phyloP scores from a whole-genome alignment of 305 asterid species.

The Ruellia speciosa region DNA sequence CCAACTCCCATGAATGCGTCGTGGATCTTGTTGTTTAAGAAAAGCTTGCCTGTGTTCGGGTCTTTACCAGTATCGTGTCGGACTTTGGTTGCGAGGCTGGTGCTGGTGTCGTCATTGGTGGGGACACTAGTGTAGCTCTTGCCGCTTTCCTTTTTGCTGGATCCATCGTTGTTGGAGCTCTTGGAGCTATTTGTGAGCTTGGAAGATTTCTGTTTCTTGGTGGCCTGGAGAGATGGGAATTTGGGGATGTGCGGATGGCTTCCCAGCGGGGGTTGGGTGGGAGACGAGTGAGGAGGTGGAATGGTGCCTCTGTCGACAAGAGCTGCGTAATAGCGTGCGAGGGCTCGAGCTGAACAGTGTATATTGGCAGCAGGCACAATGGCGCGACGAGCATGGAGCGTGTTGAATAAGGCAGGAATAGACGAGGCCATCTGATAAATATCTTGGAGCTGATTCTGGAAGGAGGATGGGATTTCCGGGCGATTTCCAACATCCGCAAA shows the following conservation, averaged over 20 bases:
- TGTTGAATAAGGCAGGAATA: slow-evolving; percentile 67
- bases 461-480: slow-evolving; percentile 58
- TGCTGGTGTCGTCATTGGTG: slow-evolving; percentile 21
- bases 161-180: slow-evolving; percentile 9
- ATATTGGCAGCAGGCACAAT: slow-evolving; percentile 82
- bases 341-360: slow-evolving; percentile 97
- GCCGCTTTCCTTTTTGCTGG: slow-evolving; percentile 12
- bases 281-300: slow-evolving; percentile 57
- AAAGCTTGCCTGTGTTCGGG: slow-evolving; percentile 30
- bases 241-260: slow-evolving; percentile 71
- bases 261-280: slow-evolving; percentile 67
- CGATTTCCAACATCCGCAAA: slow-evolving; percentile 43
- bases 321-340: slow-evolving; percentile 88
- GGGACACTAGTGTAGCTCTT: slow-evolving; percentile 41
- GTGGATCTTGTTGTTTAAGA: slow-evolving; percentile 47
- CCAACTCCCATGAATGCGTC: slow-evolving; percentile 75
- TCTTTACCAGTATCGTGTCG: neutral
- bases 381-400: slow-evolving; percentile 77
- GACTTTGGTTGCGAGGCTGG: neutral
- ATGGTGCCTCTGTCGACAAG: slow-evolving; percentile 61
- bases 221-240: slow-evolving; percentile 34
- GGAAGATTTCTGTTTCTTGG: slow-evolving; percentile 37
- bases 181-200: slow-evolving; percentile 16
- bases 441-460: slow-evolving; percentile 66
- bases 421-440: slow-evolving; percentile 44